Percentiles rank a stretch among this genome's conserved stretches.
Conservation (phyloP, 2,329 filamentous ascomycete species). For the Penicillium sp. region DNA sequence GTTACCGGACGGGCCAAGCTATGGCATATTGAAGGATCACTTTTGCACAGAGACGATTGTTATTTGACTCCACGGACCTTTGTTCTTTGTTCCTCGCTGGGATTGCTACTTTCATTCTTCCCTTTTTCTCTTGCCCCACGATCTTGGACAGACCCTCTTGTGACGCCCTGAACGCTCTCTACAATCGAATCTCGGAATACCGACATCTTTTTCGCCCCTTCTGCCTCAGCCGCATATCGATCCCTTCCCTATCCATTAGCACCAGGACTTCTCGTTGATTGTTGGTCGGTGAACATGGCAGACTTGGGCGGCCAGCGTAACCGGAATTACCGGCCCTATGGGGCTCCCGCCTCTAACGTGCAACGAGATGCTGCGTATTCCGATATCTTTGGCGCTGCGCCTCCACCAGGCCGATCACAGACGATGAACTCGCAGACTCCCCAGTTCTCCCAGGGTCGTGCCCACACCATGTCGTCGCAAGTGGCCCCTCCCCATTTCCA, state of each 20-base stretch:
- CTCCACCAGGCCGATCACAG: slow-evolving; percentile 82
- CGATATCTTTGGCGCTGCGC: slow-evolving; percentile 87
- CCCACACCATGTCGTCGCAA: slow-evolving; percentile 69
- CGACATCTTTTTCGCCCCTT: slow-evolving; percentile 13
- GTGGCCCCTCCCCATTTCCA: slow-evolving; percentile 42
- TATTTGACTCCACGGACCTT: slow-evolving; percentile 14
- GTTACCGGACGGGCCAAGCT: slow-evolving; percentile 21
- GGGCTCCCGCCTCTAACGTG: slow-evolving; percentile 49
- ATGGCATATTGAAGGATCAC: slow-evolving; percentile 26
- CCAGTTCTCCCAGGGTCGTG: slow-evolving; percentile 61
- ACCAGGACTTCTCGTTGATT: slow-evolving; percentile 1
- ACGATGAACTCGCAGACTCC: slow-evolving; percentile 82
- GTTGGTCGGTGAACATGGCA: slow-evolving; percentile 47
- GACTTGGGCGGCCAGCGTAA: slow-evolving; percentile 60
- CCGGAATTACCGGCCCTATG: slow-evolving; percentile 55
- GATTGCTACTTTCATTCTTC: slow-evolving; percentile 14
- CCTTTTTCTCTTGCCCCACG: slow-evolving; percentile 27
- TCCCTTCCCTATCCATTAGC: slow-evolving; percentile 5
- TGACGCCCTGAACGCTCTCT: slow-evolving; percentile 33
- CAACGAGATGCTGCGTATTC: slow-evolving; percentile 93
- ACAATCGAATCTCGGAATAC: slow-evolving; percentile 27
- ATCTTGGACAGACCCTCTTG: slow-evolving; percentile 29
- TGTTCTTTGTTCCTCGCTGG: slow-evolving; percentile 13
- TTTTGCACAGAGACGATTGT: slow-evolving; percentile 17
- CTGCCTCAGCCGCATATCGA: slow-evolving; percentile 4